Evolutionary conservation across 129 eudicot genomes (phyloP), one percentile per base, ranked within the genome.

Genomic region (Calendula officinalis): DNA sequence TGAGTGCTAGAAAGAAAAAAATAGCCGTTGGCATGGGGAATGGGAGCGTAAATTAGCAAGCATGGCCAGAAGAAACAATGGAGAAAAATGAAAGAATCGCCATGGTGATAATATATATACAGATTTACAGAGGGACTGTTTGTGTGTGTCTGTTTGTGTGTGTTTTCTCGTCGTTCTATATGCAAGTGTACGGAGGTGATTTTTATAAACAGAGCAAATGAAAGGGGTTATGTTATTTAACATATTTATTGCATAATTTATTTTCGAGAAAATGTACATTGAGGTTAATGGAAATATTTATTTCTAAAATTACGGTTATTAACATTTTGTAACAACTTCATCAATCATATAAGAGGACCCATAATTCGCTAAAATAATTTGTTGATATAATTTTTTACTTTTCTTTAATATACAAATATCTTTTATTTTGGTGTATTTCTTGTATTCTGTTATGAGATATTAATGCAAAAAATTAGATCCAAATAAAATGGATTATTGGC

Each of bases 1-100:
- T 3, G 1, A 69, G 14, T 4, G 66, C 7, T 13, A 61, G 67
- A 4, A 45, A 7, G 59, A 74, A 62, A 54, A 81, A 75, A 64
- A 47, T 77, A 76, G 88, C 85, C 87, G 85, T 84, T 83, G 91
- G 67, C 95, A 87, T 87, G 62, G 82, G 65, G 66, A 40, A 17
- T 46, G 56, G 68, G 74, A 71, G 75, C 80, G 80, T 70, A 45
- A n/a, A 68, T 65, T 78, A 72, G 67, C 70, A 54, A 62, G 68
- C 79, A 78, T 78, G 75, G 78, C 72, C 56, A 56, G 79, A 17
- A 44, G 70, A 30, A 57, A 66, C 55, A 48, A 22, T 54, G 71
- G 62, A 32, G 82, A 38, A 16, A 64, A 57, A 58, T 38, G 69
- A 32, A 70, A 36, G 49, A 56, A 50, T 59, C 3, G 36, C 11